Base-by-base conservation (phyloP, 192 early-diverging fungal genomes). In the Coemansia nantahalensis region DNA sequence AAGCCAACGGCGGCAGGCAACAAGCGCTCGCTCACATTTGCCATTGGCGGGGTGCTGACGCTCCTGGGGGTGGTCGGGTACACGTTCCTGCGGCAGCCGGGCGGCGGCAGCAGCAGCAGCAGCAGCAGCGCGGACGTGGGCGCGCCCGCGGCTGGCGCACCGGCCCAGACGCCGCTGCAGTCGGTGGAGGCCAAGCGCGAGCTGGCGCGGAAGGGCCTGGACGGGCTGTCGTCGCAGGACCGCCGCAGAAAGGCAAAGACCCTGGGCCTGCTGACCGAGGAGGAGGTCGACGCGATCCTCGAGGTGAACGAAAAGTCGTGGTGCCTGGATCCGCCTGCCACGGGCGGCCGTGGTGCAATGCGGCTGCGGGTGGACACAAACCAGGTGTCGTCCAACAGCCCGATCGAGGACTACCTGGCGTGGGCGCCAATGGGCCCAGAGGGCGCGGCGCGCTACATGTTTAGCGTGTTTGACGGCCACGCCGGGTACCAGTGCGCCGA, bases 331-430 rank as follows among this genome's bases (percentile, higher is more conserved):
- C 45, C 49, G 15, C 31, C 31, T 3, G 8, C 10, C 5, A 3
- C 8, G 8, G 13, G 12, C 13, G 36, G 42, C 23, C 21, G 19
- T 0, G 15, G 15, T 14, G 37, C 37, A 3, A n/a, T 36, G 33
- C 28, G 44, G 0, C 23, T 70, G 38, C 68, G 51, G 7, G 60
- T 71, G 14, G 57, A 80, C 48, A 70, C 62, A 2, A 77, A 62
- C 52, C 74, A 72, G 55, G 63, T 80, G 5, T 53, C 65, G 17
- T 79, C 77, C 1, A 79, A 79, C 18, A 48, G 39, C 5, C 68
- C 64, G 10, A 72, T 79, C 21, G 77, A 79, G 40, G 77, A 79
- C 44, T 73, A 79, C 42, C 17, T 67, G 39, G 39, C 50, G n/a
- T 59, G 51, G 61, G 39, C 40, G 51, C 38, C 50, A 9, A 46